Base-by-base conservation (phyloP, 1,284 basidiomycete species). In the Wolfiporia cocos region DNA sequence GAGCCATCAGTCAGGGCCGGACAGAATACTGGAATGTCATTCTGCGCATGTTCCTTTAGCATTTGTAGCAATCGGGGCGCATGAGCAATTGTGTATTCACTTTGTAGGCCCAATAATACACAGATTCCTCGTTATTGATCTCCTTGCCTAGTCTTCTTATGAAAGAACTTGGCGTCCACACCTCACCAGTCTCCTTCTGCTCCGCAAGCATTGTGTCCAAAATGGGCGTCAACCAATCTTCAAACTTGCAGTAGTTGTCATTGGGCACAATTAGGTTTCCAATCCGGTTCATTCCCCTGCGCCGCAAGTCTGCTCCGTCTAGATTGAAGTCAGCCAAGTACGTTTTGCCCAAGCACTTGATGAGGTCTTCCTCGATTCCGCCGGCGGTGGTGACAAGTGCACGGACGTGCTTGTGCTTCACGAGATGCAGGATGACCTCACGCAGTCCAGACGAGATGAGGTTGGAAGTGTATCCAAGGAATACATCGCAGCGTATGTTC, bases 81-180 rank as follows among this genome's bases (percentile, higher is more conserved):
- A 38, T 35, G 42, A 41, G 47, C 33, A 48, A 30, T 48, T 52
- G 37, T 55, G 37, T 58, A 68, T 79, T 71, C 65, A 94, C 94
- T 78, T 95, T 97, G 63, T 92, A 96, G 31, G 95, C 95, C 96
- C 96, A 99, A 60, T 97, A 97, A 60, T 98, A 97, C 43, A 99
- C 91, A 50, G 90, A 93, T 59, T 93, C 87, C 66, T 99, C 95
- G 62, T 98, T 85, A 64, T 98, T 73, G 50, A 99, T 98, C 67
- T 99, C 96, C 61, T 90, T 91, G 20, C 96, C 96, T 15, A 99
- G 68, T 40, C 96, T 71, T 31, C 76, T 78, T 55, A 98, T 97
- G 59, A 99, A 91, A 15, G 80, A 76, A 60, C 92, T 95, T n/a
- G 96, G 96, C 2, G 87, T 84, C 96, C 96, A 99, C 26, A 86